A percentile compares a stretch with the other conserved stretches of the same genome.
Conservation (phyloP, 306 rosid genomes). For the Glycine tomentella region DNA sequence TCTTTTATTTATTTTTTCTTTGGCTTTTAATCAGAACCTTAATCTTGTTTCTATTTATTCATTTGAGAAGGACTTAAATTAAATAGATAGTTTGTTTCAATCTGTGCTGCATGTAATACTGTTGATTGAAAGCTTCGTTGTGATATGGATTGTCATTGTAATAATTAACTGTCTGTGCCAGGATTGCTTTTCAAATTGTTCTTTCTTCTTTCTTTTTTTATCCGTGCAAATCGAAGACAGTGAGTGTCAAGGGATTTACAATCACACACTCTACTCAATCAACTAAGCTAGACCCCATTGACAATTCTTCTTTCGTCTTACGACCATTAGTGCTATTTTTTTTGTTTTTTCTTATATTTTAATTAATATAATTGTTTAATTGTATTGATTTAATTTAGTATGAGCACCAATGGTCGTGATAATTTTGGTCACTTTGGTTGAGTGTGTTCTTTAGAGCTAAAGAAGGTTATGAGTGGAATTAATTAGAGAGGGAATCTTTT, state of each 20-base stretch:
- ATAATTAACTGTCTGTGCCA: background rate
- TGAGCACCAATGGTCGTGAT: background rate
- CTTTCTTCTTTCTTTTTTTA: too few relatives aligned
- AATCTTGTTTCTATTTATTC: background rate
- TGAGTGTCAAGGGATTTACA: too few relatives aligned
- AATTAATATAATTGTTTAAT: background rate
- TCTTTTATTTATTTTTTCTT: background rate
- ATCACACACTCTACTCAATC: too few relatives aligned
- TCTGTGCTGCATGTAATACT: constrained; percentile 26
- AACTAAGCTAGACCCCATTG: too few relatives aligned
- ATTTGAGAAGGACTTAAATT: background rate
- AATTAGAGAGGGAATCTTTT: background rate
- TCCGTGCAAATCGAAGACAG: too few relatives aligned
- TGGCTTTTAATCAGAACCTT: background rate
- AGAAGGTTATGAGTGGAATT: background rate
- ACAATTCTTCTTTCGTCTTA: too few relatives aligned
- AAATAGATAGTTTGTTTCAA: background rate
- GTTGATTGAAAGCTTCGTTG: constrained; percentile 3
- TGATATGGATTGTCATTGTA: too few relatives aligned
- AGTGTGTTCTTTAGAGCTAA: background rate
- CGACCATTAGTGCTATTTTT: too few relatives aligned
- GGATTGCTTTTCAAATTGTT: background rate
- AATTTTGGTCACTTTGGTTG: background rate
- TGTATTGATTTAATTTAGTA: background rate
- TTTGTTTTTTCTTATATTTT: background rate